Evolutionary conservation across 108 stramenopile species (phyloP), one percentile per base, ranked within the genome.

Genomic region (Schizochytrium sp.): DNA sequence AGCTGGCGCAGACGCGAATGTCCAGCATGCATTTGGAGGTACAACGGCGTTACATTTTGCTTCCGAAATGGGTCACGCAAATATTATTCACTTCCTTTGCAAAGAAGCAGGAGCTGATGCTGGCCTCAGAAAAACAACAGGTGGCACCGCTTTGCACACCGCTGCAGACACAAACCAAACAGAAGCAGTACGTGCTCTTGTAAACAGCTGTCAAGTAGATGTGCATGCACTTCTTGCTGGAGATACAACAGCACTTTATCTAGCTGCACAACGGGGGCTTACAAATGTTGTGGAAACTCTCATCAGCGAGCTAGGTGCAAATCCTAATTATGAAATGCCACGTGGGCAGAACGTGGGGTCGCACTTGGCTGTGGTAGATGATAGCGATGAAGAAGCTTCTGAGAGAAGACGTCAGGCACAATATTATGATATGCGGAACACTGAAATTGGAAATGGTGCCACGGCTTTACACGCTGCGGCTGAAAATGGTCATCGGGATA

Each of bases 391-490:
- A 69, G 2, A 69, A 7, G 64, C 64, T 8, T 17, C 76, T 17
- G 53, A 5, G 28, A 17, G 53, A 46, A 10, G 76, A 49, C 10
- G n/a, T 5, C 76, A 83, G n/a, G 76, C 76, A 40, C 76, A 83
- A 50, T 83, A 19, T 40, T 83, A 83, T 40, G 76, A 83, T n/a
- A 10, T n/a, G 28, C 49, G 28, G n/a, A 83, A 83, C 55, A 83
- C 76, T 10, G 76, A 83, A 28, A 55, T 83, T 38, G 76, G 76
- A 8, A 83, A 83, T 42, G 76, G 76, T 10, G 76, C 76, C 45
- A 83, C 76, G 5, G 76, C 76, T n/a, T 50, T 83, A 53, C 76
- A 83, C 53, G 76, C 76, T 19, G 76, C 76, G 5, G 76, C 76
- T 7, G 76, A 83, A 28, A 83, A 83, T 2, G 76, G 76, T 10